phyloP scores from a whole-genome alignment of 345 rosid species.

The Cardamine resedifolia region DNA sequence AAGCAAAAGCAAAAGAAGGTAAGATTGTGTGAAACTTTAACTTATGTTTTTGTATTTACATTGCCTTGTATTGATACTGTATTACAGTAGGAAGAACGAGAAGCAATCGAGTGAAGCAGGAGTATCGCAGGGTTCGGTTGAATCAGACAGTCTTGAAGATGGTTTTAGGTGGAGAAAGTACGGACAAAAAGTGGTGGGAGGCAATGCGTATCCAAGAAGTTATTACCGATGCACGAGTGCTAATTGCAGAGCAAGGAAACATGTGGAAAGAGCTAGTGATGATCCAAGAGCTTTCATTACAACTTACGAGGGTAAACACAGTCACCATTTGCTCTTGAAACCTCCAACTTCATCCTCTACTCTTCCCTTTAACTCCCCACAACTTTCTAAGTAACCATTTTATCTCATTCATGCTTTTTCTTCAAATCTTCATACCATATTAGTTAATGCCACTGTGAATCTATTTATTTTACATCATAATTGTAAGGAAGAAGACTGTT shows the following conservation, averaged over 20 bases:
- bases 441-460: neutral
- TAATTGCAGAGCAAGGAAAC: conserved; percentile 86
- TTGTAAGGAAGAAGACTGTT: conserved; percentile 7
- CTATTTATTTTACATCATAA: conserved; percentile 7
- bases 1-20: conserved; percentile 71
- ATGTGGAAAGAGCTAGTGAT: conserved; percentile 87
- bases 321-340: conserved; percentile 72
- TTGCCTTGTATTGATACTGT: conserved; percentile 3
- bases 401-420: neutral
- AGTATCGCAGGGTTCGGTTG: conserved; percentile 54
- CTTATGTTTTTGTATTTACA: neutral
- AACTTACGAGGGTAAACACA: conserved; percentile 93
- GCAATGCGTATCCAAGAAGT: conserved; percentile 96
- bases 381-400: conserved; percentile 5
- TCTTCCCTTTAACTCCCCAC: conserved; percentile 24
- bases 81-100: conserved; percentile 52
- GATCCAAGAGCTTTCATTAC: conserved; percentile 87
- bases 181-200: conserved; percentile 96
- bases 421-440: conserved; percentile 5
- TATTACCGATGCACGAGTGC: conserved; percentile 85
- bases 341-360: conserved; percentile 28
- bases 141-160: conserved; percentile 73
- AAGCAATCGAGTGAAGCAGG: conserved; percentile 56
- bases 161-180: conserved; percentile 99
- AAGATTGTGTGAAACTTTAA: neutral